Base-by-base conservation (phyloP, 73 alveolate genomes). In the Stentor coeruleus region DNA sequence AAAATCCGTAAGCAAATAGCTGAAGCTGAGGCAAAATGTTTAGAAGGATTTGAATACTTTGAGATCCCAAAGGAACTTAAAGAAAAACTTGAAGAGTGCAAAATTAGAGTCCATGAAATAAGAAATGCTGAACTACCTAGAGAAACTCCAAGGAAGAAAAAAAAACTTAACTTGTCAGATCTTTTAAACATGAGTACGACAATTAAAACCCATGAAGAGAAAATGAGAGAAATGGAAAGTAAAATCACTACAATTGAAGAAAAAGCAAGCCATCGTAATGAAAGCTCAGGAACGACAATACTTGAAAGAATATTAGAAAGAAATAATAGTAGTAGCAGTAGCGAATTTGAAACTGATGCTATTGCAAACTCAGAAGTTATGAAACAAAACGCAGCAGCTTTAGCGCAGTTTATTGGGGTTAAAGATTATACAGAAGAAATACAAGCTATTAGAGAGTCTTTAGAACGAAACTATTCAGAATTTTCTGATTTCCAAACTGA, bases 251-350 rank as follows among this genome's bases (percentile, higher is more conserved):
- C 6, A 11, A 49, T 49, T 49, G 66, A 49, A 49, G n/a, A n/a
- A n/a, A n/a, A n/a, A n/a, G 66, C 28, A 49, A 49, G 66, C 20
- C 66, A 49, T 49, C n/a, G n/a, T n/a, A n/a, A n/a, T n/a, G 66
- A 49, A 20, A 6, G 20, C 28, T 49, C 66, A 49, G n/a, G n/a
- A n/a, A n/a, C n/a, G n/a, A n/a, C n/a, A n/a, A n/a, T n/a, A n/a
- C n/a, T n/a, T n/a, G n/a, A n/a, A n/a, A n/a, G n/a, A n/a, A n/a
- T n/a, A n/a, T n/a, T n/a, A n/a, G 20, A 49, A 49, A 49, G 20
- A 49, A 49, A 49, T 20, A 6, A 11, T 49, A 6, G 20, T 49
- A 20, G 20, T 6, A 11, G 28, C 6, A 49, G 66, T 20, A 11
- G 28, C 20, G 66, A 49, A 49, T 11, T 6, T 49, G 66, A 49